These are phyloP conservation scores for Fusarium burgessii DNA, from an alignment of 2,329 filamentous ascomycete species.

Conservation along the genomic window DNA sequence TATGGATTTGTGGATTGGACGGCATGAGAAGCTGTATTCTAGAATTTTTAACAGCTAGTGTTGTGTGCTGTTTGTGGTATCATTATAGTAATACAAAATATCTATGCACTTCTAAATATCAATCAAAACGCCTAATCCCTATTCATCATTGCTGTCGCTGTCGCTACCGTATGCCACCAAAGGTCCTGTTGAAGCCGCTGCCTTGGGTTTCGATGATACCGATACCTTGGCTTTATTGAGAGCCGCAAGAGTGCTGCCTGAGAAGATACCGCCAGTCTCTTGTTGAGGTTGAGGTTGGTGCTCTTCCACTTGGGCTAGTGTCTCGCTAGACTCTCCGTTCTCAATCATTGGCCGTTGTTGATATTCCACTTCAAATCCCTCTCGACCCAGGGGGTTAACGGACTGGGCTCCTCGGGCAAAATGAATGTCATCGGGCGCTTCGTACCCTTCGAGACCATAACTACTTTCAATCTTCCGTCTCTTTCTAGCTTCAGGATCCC, in stretches of 20 bases:
- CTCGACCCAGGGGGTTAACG: constrained; percentile 68
- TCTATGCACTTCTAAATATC: constrained; percentile 41
- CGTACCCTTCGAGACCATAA: constrained; percentile 91
- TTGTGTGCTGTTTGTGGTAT: constrained; percentile 44
- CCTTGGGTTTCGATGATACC: constrained; percentile 66
- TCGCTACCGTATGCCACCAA: constrained; percentile 93
- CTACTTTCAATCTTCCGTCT: constrained; percentile 88
- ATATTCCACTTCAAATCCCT: constrained; percentile 73
- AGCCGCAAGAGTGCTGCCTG: constrained; percentile 83
- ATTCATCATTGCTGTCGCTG: constrained; percentile 82
- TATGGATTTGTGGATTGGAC: constrained; percentile 85
- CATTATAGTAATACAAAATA: constrained; percentile 47
- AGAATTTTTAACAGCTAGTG: constrained; percentile 84
- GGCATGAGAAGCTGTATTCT: constrained; percentile 86
- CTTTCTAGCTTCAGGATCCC: constrained; percentile 88
- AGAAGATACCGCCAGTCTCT: constrained; percentile 76
- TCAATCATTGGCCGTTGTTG: constrained; percentile 71
- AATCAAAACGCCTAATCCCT: constrained; percentile 48
- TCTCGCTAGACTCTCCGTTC: constrained; percentile 62
- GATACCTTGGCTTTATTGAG: constrained; percentile 71
- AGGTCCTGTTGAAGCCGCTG: constrained; percentile 71
- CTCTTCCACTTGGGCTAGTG: constrained; percentile 48
- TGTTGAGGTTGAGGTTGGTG: constrained; percentile 54
- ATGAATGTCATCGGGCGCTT: constrained; percentile 94
- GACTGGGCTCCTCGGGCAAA: constrained; percentile 82